These are phyloP conservation scores for Salix purpurea DNA, from an alignment of 345 rosid genomes.

Conservation along the genomic window DNA sequence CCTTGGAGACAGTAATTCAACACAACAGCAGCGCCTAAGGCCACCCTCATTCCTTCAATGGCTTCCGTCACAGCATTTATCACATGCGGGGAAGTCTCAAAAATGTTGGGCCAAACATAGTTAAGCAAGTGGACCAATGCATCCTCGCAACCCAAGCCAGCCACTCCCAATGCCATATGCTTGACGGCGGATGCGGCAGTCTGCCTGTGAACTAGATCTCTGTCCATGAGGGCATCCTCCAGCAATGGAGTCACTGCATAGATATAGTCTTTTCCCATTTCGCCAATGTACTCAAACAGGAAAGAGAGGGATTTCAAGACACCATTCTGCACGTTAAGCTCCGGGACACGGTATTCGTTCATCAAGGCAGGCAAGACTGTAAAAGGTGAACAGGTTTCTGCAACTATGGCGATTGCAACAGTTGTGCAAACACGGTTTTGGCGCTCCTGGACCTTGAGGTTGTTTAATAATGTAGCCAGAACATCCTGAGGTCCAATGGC, in stretches of 20 bases:
- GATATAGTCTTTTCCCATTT: slow-evolving; percentile 98
- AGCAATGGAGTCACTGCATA: slow-evolving; percentile 98
- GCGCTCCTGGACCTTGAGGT: slow-evolving; percentile 98
- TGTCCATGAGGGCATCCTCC: slow-evolving; percentile 96
- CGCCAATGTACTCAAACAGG: slow-evolving; percentile 94
- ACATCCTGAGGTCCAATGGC: slow-evolving; percentile 99
- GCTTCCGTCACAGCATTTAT: slow-evolving; percentile 99
- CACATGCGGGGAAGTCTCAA: slow-evolving; percentile 97
- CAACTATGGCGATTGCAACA: slow-evolving; percentile 92
- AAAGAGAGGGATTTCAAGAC: slow-evolving; percentile 93
- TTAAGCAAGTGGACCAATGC: slow-evolving; percentile 83
- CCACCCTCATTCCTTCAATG: slow-evolving; percentile 94
- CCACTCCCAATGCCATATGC: slow-evolving; percentile 98
- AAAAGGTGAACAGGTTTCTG: slow-evolving; percentile 97
- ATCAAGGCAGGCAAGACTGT: slow-evolving; percentile 91
- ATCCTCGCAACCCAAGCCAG: slow-evolving; percentile 98
- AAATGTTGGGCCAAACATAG: slow-evolving; percentile 97
- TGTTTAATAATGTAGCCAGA: slow-evolving; percentile 84
- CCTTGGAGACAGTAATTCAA: slow-evolving; percentile 97
- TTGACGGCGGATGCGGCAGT: slow-evolving; percentile 98
- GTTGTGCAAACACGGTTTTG: slow-evolving; percentile 99
- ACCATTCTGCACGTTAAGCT: slow-evolving; percentile 98
- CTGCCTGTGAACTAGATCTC: slow-evolving; percentile 96
- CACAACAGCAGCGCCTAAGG: slow-evolving; percentile 78
- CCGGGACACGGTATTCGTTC: slow-evolving; percentile 98